Percentiles rank a stretch among this genome's conserved stretches.
phyloP scores from a whole-genome alignment of 345 rosid species.

The Aethionema arabicum region DNA sequence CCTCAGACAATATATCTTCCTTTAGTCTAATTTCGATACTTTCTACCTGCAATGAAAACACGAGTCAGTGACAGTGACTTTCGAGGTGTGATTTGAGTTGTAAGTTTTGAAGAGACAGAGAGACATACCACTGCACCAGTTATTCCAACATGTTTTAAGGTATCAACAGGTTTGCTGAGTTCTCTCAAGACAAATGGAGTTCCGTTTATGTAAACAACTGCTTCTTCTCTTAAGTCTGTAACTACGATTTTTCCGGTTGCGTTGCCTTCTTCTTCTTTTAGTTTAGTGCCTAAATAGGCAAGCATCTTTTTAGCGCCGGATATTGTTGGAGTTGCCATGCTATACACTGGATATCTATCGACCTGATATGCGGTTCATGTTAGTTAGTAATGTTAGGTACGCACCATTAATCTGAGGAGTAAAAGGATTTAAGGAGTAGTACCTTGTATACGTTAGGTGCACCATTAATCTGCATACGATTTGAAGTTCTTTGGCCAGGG shows the following conservation, averaged over 20 bases:
- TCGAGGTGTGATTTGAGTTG: conserved; percentile 9
- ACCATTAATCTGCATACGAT: conserved; percentile 77
- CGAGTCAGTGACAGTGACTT: not conserved
- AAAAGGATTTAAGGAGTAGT: not conserved
- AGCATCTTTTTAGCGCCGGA: conserved; percentile 88
- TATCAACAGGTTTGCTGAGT: conserved; percentile 84
- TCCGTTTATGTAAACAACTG: conserved; percentile 88
- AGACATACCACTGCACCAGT: conserved; percentile 74
- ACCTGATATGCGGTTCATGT: conserved; percentile 46
- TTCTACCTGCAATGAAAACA: conserved; percentile 62
- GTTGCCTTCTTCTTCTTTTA: conserved; percentile 48
- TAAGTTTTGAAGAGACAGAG: not conserved
- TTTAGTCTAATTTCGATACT: conserved; percentile 83
- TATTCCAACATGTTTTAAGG: conserved; percentile 91
- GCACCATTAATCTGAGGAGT: conserved; percentile 73
- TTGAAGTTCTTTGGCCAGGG: conserved; percentile 93
- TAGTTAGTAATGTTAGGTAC: conserved; percentile 46
- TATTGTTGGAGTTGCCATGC: conserved; percentile 97
- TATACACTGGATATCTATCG: conserved; percentile 86
- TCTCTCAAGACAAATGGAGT: conserved; percentile 91
- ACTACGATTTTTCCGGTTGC: conserved; percentile 59
- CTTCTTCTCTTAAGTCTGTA: conserved; percentile 93
- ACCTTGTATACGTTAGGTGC: conserved; percentile 95
- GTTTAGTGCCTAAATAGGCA: conserved; percentile 68
- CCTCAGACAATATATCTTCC: conserved; percentile 84